A percentile compares a stretch with the other conserved stretches of the same genome.
Evolutionary conservation across 257 asterid species (phyloP).

Genomic region (Perilla frutescens): DNA sequence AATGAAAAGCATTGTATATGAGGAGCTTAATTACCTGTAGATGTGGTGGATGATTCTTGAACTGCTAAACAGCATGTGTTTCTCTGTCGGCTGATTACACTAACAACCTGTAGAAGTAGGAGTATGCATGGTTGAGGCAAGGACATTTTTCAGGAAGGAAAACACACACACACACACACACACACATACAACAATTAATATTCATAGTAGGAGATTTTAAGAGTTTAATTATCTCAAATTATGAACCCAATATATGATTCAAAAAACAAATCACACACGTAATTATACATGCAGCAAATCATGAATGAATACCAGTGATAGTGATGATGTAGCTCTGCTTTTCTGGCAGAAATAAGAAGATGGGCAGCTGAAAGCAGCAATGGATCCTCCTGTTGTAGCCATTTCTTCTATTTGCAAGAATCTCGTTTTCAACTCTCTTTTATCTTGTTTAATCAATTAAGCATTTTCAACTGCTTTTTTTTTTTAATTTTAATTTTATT

Average conservation of each 20-base stretch:
- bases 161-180: no score
- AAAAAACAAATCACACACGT: not conserved
- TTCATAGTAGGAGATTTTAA: no score
- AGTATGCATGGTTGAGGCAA: not conserved
- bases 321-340: conserved; percentile 36
- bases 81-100: conserved; percentile 32
- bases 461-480: conserved; percentile 6
- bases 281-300: not conserved
- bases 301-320: conserved; percentile 36
- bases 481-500: not conserved
- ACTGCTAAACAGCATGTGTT: conserved; percentile 45
- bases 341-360: conserved; percentile 45
- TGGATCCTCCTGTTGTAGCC: conserved; percentile 51
- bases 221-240: not conserved
- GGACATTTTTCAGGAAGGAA: no score
- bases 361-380: conserved; percentile 51
- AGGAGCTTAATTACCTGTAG: conserved; percentile 36
- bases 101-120: conserved; percentile 32
- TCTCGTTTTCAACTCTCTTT: not conserved
- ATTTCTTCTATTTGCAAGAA: conserved; percentile 31
- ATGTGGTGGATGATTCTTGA: conserved; percentile 53
- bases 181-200: not conserved
- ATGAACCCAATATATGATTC: not conserved
- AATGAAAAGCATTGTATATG: not conserved
- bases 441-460: conserved; percentile 18